Evolutionary conservation across 768 basidiomycete genomes (phyloP), one percentile per base, ranked within the genome.

Genomic region (Leccinum disarticulatum): DNA sequence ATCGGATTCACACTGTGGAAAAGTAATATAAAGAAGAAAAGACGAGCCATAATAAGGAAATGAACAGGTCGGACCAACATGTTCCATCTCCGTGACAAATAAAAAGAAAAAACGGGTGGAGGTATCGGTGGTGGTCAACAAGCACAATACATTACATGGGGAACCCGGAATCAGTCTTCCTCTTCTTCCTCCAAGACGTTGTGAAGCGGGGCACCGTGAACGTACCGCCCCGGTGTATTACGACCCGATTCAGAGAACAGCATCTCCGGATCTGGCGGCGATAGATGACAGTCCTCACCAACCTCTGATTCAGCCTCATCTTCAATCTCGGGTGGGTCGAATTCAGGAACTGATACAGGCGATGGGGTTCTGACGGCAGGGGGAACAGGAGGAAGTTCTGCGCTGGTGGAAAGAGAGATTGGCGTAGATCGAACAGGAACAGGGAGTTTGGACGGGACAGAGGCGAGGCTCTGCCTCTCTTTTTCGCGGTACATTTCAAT

Each of bases 141-240:
- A 66, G 52, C 57, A 59, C 30, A 63, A 63, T 68, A 65, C 54
- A 55, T 69, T 63, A 71, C 68, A 43, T 19, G 68, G 11, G 55
- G 8, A 52, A 56, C 55, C 41, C 25, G 52, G 52, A 54, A 41
- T 58, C 43, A 63, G 2, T 86, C 85, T 66, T 90, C 87, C 61
- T 91, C 90, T 59, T 89, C 87, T 66, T 92, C 91, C 70, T 93
- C 92, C 52, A 92, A 25, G 46, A 94, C 92, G 61, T 93, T 93
- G 64, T 93, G 90, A 67, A 94, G 78, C 30, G 92, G 92, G 8
- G 90, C 89, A 27, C 92, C 92, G 66, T 94, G 92, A 14, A 91
- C 71, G 68, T 94, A 94, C 47, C 90, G 83, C 35, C 72, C 83
- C 11, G 89, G 89, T 65, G 87, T 89, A 19, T 74, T 77, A n/a